Conservation (phyloP, 108 stramenopile species). For the Nitzschia putrida region DNA sequence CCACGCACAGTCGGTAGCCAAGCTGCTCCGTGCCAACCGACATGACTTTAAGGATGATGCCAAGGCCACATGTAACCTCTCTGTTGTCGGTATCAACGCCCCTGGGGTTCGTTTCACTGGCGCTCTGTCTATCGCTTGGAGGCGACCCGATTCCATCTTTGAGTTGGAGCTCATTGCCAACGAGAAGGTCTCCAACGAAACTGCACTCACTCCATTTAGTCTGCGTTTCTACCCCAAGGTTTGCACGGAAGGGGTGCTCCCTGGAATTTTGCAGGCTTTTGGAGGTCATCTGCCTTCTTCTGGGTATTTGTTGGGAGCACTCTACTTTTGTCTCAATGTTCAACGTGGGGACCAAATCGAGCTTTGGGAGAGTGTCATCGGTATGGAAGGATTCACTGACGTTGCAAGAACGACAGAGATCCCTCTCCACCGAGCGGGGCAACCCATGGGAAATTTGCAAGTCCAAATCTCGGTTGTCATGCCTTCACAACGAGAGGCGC, state of each 20-base stretch:
- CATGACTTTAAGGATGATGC: slow-evolving; percentile 42
- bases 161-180: slow-evolving; percentile 55
- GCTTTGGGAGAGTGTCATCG: slow-evolving; percentile 38
- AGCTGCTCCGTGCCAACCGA: slow-evolving; percentile 29
- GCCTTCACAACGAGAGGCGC: slow-evolving; percentile 20
- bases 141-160: slow-evolving; percentile 71
- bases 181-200: slow-evolving; percentile 16
- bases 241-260: slow-evolving; percentile 40
- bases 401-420: slow-evolving; percentile 33
- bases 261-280: slow-evolving; percentile 38
- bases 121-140: slow-evolving; percentile 43
- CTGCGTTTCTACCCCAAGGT: slow-evolving; percentile 47
- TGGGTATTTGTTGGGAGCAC: slow-evolving; percentile 49
- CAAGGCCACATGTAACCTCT: slow-evolving; percentile 28
- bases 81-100: slow-evolving; percentile 19
- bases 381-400: slow-evolving; percentile 30
- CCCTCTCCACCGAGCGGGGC: slow-evolving; percentile 46
- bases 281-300: slow-evolving; percentile 45
- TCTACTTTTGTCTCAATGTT: slow-evolving; percentile 21
- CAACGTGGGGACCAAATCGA: slow-evolving; percentile 21
- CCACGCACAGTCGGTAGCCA: slow-evolving; percentile 59
- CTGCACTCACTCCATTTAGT: slow-evolving; percentile 5
- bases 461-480: slow-evolving; percentile 49
- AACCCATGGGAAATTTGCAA: slow-evolving; percentile 52
- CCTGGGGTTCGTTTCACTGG: not conserved